Conservation (phyloP, 2,329 filamentous ascomycete genomes). For the Boeremia exigua region DNA sequence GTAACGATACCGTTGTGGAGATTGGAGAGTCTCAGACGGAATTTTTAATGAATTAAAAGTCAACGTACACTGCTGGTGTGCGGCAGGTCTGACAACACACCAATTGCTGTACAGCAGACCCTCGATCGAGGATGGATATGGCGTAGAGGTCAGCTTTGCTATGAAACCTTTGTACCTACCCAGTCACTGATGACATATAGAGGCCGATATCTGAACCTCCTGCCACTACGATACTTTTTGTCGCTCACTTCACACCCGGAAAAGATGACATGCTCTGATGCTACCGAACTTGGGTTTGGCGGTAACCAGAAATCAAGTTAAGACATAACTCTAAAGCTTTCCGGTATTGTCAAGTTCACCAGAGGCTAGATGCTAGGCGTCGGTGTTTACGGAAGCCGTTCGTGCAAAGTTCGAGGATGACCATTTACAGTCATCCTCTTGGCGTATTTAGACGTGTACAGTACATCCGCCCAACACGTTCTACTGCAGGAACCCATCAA, state of each 20-base stretch:
- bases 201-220: neutral
- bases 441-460: too few species aligned
- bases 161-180: neutral
- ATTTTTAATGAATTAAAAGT: neutral
- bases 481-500: conserved; percentile 11
- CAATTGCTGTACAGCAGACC: neutral
- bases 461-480: neutral
- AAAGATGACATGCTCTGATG: neutral
- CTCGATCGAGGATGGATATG: neutral
- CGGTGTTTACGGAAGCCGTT: too few species aligned
- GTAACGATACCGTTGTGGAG: neutral
- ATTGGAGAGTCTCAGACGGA: neutral
- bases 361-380: too few species aligned
- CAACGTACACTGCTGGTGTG: neutral
- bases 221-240: neutral
- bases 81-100: neutral
- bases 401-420: too few species aligned
- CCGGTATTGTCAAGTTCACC: too few species aligned
- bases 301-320: too few species aligned
- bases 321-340: too few species aligned
- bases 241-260: neutral
- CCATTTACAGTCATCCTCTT: too few species aligned
- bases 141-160: conserved; percentile 4
- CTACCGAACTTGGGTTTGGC: neutral
- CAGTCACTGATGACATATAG: conserved; percentile 4